Conservation (phyloP, 1,139 yeast genomes). For the Kurtzmaniella quercitrusa region DNA sequence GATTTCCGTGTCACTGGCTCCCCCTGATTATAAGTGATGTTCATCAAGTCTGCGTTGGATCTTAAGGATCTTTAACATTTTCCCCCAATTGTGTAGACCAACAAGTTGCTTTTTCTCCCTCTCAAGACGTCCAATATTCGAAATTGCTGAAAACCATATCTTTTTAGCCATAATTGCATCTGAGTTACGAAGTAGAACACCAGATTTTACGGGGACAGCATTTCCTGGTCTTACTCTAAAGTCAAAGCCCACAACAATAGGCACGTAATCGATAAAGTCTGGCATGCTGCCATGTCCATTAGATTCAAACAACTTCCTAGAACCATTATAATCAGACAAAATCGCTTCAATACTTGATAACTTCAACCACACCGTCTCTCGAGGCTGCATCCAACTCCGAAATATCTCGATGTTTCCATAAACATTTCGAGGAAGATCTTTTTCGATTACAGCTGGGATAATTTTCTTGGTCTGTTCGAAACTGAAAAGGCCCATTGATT, state of each 20-base stretch:
- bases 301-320: no score
- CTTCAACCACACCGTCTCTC: conserved; percentile 27
- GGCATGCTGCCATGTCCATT: conserved; percentile 2
- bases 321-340: conserved; percentile 12
- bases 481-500: conserved; percentile 23
- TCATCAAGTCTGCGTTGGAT: conserved; percentile 18
- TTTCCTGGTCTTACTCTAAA: conserved; percentile 22
- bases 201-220: conserved; percentile 29
- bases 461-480: conserved; percentile 32
- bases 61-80: conserved; percentile 17
- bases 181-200: conserved; percentile 23
- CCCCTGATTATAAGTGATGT: conserved; percentile 31
- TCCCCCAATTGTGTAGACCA: conserved; percentile 20
- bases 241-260: conserved; percentile 34
- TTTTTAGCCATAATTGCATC: conserved; percentile 20
- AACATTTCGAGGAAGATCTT: conserved; percentile 25
- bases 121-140: conserved; percentile 12
- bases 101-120: conserved; percentile 4
- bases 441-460: conserved; percentile 12
- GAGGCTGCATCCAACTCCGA: conserved; percentile 31
- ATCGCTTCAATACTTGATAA: conserved; percentile 23
- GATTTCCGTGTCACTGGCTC: conserved; percentile 27
- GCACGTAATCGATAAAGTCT: conserved; percentile 20
- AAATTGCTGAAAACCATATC: conserved; percentile 26
- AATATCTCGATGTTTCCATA: conserved; percentile 36